A percentile compares a stretch with the other conserved stretches of the same genome.
phyloP scores from a whole-genome alignment of 306 rosid genomes.

The Coriaria nepalensis region DNA sequence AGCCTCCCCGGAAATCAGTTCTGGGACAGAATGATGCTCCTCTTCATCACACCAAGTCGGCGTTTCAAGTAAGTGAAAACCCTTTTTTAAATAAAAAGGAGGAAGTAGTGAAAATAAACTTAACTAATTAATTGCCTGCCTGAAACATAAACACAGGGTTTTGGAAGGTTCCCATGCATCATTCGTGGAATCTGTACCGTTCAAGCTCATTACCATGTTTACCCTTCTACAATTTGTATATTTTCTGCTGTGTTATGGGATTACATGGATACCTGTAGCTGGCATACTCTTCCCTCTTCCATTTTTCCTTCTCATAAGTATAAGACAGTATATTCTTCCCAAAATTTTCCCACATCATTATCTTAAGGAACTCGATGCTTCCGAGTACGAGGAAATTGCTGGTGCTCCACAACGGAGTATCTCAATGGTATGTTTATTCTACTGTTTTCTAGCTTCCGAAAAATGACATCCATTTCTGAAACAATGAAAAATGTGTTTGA shows the following conservation, averaged over 20 bases:
- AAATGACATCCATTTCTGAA: too few relatives aligned
- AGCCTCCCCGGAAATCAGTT: constrained; percentile 42
- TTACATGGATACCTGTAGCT: constrained; percentile 42
- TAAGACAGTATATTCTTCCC: constrained; percentile 29
- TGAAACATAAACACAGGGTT: constrained; percentile 18
- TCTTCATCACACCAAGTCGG: constrained; percentile 27
- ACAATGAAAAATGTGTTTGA: constrained; percentile 7
- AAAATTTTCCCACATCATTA: constrained; percentile 21
- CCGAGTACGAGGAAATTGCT: constrained; percentile 27
- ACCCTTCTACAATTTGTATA: constrained; percentile 27
- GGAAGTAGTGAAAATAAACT: background rate
- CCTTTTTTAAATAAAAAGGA: background rate
- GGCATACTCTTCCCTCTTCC: constrained; percentile 43
- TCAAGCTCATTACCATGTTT: constrained; percentile 24
- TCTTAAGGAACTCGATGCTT: constrained; percentile 36
- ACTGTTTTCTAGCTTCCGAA: background rate
- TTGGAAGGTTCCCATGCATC: constrained; percentile 34
- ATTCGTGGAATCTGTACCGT: constrained; percentile 26
- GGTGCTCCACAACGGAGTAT: constrained; percentile 25
- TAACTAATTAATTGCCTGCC: too few relatives aligned
- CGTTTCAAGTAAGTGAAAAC: constrained; percentile 25
- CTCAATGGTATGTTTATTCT: constrained; percentile 1
- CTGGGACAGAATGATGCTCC: constrained; percentile 31
- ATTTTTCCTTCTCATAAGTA: constrained; percentile 31
- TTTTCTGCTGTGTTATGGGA: constrained; percentile 29